Evolutionary conservation across 169 alveolate species (phyloP).

Genomic region (Cytauxzoon felis): DNA sequence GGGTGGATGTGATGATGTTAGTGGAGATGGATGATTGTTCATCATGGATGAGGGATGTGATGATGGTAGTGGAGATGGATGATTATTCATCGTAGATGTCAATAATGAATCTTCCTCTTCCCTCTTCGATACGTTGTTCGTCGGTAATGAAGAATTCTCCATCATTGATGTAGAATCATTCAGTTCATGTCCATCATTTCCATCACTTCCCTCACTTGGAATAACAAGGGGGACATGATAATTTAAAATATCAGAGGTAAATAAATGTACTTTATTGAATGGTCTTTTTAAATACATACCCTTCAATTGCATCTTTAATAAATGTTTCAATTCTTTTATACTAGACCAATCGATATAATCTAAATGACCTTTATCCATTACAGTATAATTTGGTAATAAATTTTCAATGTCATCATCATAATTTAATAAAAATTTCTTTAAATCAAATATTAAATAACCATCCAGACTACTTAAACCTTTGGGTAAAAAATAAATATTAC

Average conservation of each 20-base stretch:
- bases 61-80: no score
- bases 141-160: no score
- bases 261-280: conserved; percentile 19
- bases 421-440: not conserved
- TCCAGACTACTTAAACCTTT: conserved; percentile 36
- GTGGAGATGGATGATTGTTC: no score
- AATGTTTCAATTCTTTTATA: not conserved
- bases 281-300: conserved; percentile 30
- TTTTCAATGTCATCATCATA: not conserved
- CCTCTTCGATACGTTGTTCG: not conserved
- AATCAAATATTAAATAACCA: conserved; percentile 25
- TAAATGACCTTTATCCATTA: not conserved
- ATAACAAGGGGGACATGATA: conserved; percentile 15
- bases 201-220: no score
- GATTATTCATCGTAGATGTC: not conserved
- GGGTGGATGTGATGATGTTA: no score
- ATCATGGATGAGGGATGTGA: no score
- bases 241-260: conserved; percentile 10
- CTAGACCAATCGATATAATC: not conserved
- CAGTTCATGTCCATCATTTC: no score
- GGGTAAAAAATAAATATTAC: conserved; percentile 26
- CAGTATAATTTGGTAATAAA: conserved; percentile 27
- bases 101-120: not conserved
- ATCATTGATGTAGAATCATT: no score
- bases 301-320: conserved; percentile 4